Base-by-base conservation (phyloP, 2,329 filamentous ascomycete species). In the Hypoxylon sp. region DNA sequence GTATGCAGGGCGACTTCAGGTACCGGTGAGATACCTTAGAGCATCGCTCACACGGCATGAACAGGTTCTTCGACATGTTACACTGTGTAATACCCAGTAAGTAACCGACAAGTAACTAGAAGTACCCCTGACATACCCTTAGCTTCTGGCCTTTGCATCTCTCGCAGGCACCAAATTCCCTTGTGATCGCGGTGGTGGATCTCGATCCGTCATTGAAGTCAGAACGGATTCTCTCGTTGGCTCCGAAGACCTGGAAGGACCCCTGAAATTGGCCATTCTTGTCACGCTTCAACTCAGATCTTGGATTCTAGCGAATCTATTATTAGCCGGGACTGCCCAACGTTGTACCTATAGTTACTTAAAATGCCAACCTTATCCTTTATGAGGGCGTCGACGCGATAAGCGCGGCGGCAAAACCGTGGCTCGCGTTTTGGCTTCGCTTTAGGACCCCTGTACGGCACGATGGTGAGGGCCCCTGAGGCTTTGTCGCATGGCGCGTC, bases 1-100 rank as follows among this genome's bases (percentile, higher is more conserved):
- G 62, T 60, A 54, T 60, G 62, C 61, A 64, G 20, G 61, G 61
- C 11, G 53, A n/a, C 13, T 64, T 64, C 3, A 64, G 25, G n/a
- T 17, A 49, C 46, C 13, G 37, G 35, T 48, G 55, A 33, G 53
- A 31, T 31, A 54, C 17, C n/a, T 11, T 59, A n/a, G 61, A 37
- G 30, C 61, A 64, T 35, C 62, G 42, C 11, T 35, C 55, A 33
- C 62, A 65, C 22, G 62, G 56, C 56, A 60, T 50, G 33, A 55
- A 60, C 31, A 25, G 40, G 49, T 60, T 33, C 13, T 25, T 44
- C 31, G 62, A 56, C 42, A 54, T 55, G 62, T 54, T 56, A 50
- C 62, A 65, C 62, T 65, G 62, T 60, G 37, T 53, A 33, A 62
- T 46, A 49, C 17, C 31, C 17, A 49, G 50, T 55, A 62, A 61